A percentile compares a stretch with the other conserved stretches of the same genome.
Conservation (phyloP, 371 early-diverging fungal species). For the Syncephalis plumigaleata region DNA sequence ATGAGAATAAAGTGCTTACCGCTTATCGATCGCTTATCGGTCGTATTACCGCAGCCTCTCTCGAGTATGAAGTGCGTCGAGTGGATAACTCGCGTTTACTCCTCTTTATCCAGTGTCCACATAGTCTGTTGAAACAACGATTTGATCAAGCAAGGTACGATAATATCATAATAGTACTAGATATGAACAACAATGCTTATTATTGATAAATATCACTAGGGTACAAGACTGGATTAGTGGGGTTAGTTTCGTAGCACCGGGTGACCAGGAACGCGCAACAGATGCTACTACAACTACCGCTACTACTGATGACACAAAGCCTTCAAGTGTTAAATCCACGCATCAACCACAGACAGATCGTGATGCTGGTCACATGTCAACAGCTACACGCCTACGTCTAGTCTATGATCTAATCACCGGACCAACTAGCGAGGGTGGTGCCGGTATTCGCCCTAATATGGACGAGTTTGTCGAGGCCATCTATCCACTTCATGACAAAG, state of each 20-base stretch:
- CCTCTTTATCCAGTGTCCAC: constrained; percentile 5
- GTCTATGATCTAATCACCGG: constrained; percentile 51
- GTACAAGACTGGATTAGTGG: constrained; percentile 52
- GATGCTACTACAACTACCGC: constrained; percentile 8
- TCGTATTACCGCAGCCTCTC: neutral
- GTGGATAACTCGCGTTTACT: constrained; percentile 1
- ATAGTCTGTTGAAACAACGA: constrained; percentile 1
- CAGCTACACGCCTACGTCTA: constrained; percentile 57
- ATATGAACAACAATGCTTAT: no score
- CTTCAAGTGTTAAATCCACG: no score
- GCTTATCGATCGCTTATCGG: neutral
- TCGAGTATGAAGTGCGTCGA: constrained; percentile 4
- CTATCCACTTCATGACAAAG: constrained; percentile 56
- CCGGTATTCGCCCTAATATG: constrained; percentile 32
- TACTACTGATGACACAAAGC: no score
- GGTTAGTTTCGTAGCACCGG: constrained; percentile 22
- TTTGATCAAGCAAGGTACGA: neutral
- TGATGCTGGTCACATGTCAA: constrained; percentile 15
- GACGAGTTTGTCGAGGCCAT: constrained; percentile 47
- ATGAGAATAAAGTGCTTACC: neutral
- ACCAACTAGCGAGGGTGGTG: constrained; percentile 46
- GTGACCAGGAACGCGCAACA: constrained; percentile 12
- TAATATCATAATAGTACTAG: neutral
- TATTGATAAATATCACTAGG: no score
- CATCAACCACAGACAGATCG: constrained; percentile 3